Conservation (phyloP, 441 rosid species). For the Gossypium davidsonii region DNA sequence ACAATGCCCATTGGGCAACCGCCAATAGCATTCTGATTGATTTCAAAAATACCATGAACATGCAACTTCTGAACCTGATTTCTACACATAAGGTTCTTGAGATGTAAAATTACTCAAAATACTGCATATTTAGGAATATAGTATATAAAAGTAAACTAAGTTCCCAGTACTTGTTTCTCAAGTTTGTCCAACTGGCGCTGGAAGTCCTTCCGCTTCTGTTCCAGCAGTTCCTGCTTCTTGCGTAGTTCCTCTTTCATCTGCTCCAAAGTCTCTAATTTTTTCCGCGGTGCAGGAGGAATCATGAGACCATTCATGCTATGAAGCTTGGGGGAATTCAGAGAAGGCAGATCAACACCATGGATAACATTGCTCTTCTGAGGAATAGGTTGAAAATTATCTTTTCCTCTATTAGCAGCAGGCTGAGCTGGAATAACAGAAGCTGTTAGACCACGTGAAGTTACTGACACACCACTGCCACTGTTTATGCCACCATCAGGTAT, state of each 20-base stretch:
- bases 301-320: slow-evolving; percentile 41
- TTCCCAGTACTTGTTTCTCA: slow-evolving; percentile 60
- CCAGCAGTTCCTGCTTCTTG: slow-evolving; percentile 88
- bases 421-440: slow-evolving; percentile 39
- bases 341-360: slow-evolving; percentile 36
- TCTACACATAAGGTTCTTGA: not conserved
- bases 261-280: slow-evolving; percentile 71
- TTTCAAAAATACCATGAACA: not conserved
- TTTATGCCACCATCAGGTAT: slow-evolving; percentile 52
- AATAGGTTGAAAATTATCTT: slow-evolving; percentile 42
- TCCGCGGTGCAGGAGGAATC: slow-evolving; percentile 51
- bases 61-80: not conserved
- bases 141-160: slow-evolving; percentile 7
- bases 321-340: slow-evolving; percentile 46
- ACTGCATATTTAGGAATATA: not conserved
- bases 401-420: slow-evolving; percentile 41
- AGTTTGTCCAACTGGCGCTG: slow-evolving; percentile 61
- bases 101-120: not conserved
- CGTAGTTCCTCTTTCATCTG: slow-evolving; percentile 82
- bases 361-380: slow-evolving; percentile 34
- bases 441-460: slow-evolving; percentile 36
- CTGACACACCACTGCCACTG: slow-evolving; percentile 32
- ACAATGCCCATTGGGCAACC: not conserved
- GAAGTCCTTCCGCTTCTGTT: slow-evolving; percentile 75
- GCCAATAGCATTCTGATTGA: not conserved